Conservation (phyloP, 2,329 filamentous ascomycete genomes). For the Xylaria sp. region DNA sequence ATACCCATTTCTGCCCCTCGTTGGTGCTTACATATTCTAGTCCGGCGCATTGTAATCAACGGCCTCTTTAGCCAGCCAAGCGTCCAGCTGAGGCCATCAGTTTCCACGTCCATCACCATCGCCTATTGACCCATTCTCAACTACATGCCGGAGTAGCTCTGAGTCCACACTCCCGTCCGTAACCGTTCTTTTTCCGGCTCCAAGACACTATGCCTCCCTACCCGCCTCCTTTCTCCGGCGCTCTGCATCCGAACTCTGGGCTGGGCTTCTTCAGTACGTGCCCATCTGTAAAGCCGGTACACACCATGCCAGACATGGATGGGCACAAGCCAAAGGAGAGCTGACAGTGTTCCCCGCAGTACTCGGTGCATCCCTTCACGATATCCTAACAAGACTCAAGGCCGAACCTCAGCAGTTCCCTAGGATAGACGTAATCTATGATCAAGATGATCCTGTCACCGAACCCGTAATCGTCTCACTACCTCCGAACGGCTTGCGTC, state of each 20-base stretch:
- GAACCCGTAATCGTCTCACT: slow-evolving; percentile 78
- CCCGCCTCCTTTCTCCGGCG: slow-evolving; percentile 42
- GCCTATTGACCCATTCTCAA: background rate
- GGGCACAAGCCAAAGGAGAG: background rate
- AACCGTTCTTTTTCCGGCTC: background rate
- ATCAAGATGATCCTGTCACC: slow-evolving; percentile 72
- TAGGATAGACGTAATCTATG: slow-evolving; percentile 82
- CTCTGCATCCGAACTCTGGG: slow-evolving; percentile 41
- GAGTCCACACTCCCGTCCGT: background rate
- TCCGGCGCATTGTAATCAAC: too few species aligned
- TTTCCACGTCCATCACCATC: background rate
- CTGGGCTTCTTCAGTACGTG: slow-evolving; percentile 41
- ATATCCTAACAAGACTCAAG: slow-evolving; percentile 85
- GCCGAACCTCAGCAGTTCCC: slow-evolving; percentile 83
- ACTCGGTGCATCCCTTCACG: slow-evolving; percentile 89
- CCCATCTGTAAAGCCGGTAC: background rate
- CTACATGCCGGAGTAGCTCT: background rate
- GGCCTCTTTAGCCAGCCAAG: too few species aligned
- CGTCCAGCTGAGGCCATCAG: background rate
- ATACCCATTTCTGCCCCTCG: too few species aligned
- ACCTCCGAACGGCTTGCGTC: slow-evolving; percentile 82
- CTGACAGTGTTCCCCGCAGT: slow-evolving; percentile 55
- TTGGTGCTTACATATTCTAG: background rate
- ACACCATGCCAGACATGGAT: background rate
- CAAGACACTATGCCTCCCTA: slow-evolving; percentile 40